A percentile compares a stretch with the other conserved stretches of the same genome.
Evolutionary conservation across 176 grass and related monocot genomes (phyloP).

Genomic region (Carex parvula): DNA sequence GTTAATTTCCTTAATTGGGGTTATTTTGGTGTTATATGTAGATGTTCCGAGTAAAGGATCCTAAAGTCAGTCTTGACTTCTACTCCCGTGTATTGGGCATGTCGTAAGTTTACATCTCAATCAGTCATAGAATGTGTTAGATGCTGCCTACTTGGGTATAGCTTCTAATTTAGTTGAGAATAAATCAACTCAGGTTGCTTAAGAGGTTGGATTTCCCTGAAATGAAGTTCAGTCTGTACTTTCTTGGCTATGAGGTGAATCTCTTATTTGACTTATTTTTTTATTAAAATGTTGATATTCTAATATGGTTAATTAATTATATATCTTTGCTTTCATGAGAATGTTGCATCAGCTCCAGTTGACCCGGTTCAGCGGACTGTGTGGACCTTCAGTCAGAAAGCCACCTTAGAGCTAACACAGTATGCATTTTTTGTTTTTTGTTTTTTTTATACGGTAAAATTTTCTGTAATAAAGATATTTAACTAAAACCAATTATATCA

Average conservation of each 20-base stretch:
- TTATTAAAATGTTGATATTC: not conserved
- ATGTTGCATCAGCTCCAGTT: slow-evolving; percentile 57
- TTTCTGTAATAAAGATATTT: not conserved
- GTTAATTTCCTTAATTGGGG: not conserved
- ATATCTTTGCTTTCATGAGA: slow-evolving; percentile 34
- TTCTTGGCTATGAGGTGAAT: slow-evolving; percentile 86
- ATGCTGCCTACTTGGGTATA: slow-evolving; percentile 2
- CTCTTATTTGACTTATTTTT: slow-evolving; percentile 13
- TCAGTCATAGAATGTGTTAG: not conserved
- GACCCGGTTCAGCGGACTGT: slow-evolving; percentile 67
- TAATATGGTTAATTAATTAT: not conserved
- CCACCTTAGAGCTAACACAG: slow-evolving; percentile 95
- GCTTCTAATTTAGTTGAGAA: slow-evolving; percentile 5
- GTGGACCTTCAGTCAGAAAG: slow-evolving; percentile 94
- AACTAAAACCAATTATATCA: not conserved
- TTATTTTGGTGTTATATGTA: slow-evolving; percentile 33
- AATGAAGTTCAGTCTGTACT: slow-evolving; percentile 96
- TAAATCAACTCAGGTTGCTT: slow-evolving; percentile 54
- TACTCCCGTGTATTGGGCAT: slow-evolving; percentile 94
- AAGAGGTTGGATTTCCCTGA: slow-evolving; percentile 97
- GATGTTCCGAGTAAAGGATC: slow-evolving; percentile 94
- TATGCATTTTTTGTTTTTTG: slow-evolving; percentile 24
- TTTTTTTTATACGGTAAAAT: not conserved
- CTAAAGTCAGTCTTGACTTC: slow-evolving; percentile 93
- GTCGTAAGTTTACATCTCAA: slow-evolving; percentile 61